Percentiles rank a stretch among this genome's conserved stretches.
These are phyloP conservation scores for Teunomyces pallodes DNA, from an alignment of 805 yeast species.

Conservation along the genomic window DNA sequence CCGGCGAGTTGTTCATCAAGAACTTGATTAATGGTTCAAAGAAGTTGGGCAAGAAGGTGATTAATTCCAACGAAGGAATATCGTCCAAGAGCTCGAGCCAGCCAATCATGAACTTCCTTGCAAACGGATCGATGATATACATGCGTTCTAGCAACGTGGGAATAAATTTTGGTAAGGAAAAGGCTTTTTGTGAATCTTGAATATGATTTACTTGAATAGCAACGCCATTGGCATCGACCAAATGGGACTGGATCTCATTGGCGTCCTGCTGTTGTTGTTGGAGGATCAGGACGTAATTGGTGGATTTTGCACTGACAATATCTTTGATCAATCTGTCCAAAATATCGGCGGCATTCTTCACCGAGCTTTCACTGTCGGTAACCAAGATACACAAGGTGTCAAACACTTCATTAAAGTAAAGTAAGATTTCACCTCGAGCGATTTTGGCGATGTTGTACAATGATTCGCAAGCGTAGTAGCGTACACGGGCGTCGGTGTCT, in stretches of 20 bases:
- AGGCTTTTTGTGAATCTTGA: slow-evolving; percentile 65
- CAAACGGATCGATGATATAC: slow-evolving; percentile 88
- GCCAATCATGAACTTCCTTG: slow-evolving; percentile 85
- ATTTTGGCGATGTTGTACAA: slow-evolving; percentile 94
- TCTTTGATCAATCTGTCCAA: slow-evolving; percentile 89
- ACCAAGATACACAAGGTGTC: slow-evolving; percentile 88
- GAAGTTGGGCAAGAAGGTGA: slow-evolving; percentile 85
- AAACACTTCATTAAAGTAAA: slow-evolving; percentile 91
- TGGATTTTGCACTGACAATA: slow-evolving; percentile 91
- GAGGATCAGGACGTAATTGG: slow-evolving; percentile 76
- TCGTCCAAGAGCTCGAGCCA: slow-evolving; percentile 93
- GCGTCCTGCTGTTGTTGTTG: slow-evolving; percentile 41
- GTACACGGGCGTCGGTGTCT: slow-evolving; percentile 94
- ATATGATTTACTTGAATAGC: slow-evolving; percentile 58
- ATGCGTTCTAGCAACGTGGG: slow-evolving; percentile 90
- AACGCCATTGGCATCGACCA: slow-evolving; percentile 56
- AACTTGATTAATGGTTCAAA: slow-evolving; percentile 80
- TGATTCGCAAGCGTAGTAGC: slow-evolving; percentile 96
- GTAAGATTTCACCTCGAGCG: slow-evolving; percentile 89
- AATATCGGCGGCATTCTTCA: slow-evolving; percentile 92
- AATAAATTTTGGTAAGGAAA: slow-evolving; percentile 81
- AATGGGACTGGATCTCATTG: slow-evolving; percentile 33
- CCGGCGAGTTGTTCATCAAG: slow-evolving; percentile 71
- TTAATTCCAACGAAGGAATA: slow-evolving; percentile 85
- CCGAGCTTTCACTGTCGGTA: slow-evolving; percentile 87